A percentile compares a stretch with the other conserved stretches of the same genome.
Evolutionary conservation across 2,329 filamentous ascomycete species (phyloP).

Genomic region (Colletotrichum graminicola): DNA sequence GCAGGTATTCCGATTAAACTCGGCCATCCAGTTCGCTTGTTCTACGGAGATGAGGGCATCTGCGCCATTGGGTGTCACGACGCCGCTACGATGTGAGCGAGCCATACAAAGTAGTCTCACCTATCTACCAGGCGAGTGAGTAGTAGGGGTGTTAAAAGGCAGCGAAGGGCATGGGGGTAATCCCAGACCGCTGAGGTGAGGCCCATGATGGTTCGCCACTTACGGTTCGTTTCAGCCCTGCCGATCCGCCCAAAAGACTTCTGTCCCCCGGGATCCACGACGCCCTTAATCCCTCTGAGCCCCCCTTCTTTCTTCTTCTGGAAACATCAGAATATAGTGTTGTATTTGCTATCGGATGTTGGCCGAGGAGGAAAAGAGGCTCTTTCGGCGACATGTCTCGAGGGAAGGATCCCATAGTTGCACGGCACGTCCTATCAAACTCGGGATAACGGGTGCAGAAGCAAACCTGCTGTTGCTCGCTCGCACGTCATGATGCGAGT

Average conservation of each 20-base stretch:
- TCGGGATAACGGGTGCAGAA: neutral
- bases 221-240: slow-evolving; percentile 38
- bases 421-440: neutral
- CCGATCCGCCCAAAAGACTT: slow-evolving; percentile 10
- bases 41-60: slow-evolving; percentile 7
- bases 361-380: neutral
- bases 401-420: neutral
- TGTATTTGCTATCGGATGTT: too few species aligned
- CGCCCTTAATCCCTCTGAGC: neutral
- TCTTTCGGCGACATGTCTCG: neutral
- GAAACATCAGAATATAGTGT: too few species aligned
- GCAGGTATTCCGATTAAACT: neutral
- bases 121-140: neutral
- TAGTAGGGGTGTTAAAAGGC: neutral
- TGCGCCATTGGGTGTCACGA: neutral
- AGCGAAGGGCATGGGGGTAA: neutral
- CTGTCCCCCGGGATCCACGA: neutral
- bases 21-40: neutral
- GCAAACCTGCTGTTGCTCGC: neutral
- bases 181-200: slow-evolving; percentile 2
- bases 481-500: too few species aligned
- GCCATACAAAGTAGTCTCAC: neutral
- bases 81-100: neutral
- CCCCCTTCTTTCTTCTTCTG: neutral
- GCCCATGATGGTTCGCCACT: slow-evolving; percentile 13